Conservation (phyloP, 441 rosid genomes). For the Pelargonium citronellum region DNA sequence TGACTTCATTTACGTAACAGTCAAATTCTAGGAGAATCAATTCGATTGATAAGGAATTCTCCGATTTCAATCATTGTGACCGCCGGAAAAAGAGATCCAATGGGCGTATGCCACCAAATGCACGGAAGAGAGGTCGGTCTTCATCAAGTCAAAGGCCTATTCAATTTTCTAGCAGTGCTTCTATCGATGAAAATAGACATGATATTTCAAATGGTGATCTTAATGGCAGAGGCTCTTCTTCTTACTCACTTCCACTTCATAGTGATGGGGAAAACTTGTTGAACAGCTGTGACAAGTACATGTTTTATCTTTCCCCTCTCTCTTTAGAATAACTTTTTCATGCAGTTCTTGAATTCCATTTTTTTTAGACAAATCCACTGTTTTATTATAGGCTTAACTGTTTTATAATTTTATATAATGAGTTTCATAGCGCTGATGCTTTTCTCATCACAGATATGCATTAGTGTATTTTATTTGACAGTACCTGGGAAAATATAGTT, state of each 20-base stretch:
- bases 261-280: constrained; percentile 20
- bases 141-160: constrained; percentile 32
- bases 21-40: constrained; percentile 29
- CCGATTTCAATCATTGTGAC: constrained; percentile 32
- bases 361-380: no score
- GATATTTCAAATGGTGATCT: constrained; percentile 20
- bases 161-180: constrained; percentile 25
- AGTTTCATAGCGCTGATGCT: no score
- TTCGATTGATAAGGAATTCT: constrained; percentile 30
- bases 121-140: constrained; percentile 23
- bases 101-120: constrained; percentile 27
- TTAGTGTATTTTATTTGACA: no score
- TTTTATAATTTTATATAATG: no score
- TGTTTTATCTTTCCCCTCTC: no score
- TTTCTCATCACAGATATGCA: no score
- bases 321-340: no score
- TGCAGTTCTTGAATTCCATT: no score
- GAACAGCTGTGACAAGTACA: constrained; percentile 9
- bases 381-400: no score
- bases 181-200: constrained; percentile 23
- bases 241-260: constrained; percentile 22
- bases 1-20: constrained; percentile 39
- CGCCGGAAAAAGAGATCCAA: constrained; percentile 25
- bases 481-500: no score
- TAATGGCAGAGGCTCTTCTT: constrained; percentile 29